Percentiles rank a stretch among this genome's conserved stretches.
Conservation (phyloP, 306 rosid genomes). For the Gastrolobium villosum region DNA sequence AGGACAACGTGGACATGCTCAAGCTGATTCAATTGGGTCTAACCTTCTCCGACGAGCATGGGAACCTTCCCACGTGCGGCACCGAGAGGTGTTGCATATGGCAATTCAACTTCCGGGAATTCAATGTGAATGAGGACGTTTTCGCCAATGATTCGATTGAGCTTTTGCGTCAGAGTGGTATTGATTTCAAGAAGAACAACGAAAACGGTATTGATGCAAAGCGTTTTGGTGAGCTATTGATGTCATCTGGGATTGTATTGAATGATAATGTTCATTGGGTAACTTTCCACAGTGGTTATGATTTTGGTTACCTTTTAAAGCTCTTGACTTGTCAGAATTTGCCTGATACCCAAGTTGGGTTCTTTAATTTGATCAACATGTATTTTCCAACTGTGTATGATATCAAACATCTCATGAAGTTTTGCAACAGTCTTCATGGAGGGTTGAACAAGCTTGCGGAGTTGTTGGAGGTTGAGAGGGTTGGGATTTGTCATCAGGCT, state of each 20-base stretch:
- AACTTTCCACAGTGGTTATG: conserved; percentile 65
- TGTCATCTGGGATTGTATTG: conserved; percentile 60
- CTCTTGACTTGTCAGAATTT: conserved; percentile 58
- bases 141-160: conserved; percentile 65
- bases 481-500: conserved; percentile 65
- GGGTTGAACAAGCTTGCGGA: conserved; percentile 69
- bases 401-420: conserved; percentile 63
- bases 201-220: conserved; percentile 55
- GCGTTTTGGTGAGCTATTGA: conserved; percentile 59
- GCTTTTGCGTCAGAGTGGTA: conserved; percentile 63
- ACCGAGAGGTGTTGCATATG: conserved; percentile 51
- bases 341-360: conserved; percentile 59
- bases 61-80: conserved; percentile 53
- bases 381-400: conserved; percentile 61
- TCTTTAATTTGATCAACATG: conserved; percentile 54
- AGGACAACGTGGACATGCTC: conserved; percentile 61
- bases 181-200: conserved; percentile 58
- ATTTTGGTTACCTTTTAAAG: conserved; percentile 64
- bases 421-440: conserved; percentile 60
- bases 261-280: conserved; percentile 63
- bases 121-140: conserved; percentile 60
- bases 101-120: conserved; percentile 67
- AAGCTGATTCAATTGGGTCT: conserved; percentile 63
- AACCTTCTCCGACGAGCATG: conserved; percentile 61
- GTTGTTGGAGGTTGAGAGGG: conserved; percentile 64